Conservation (phyloP, 352 stramenopile genomes). For the Phytophthora vignae region DNA sequence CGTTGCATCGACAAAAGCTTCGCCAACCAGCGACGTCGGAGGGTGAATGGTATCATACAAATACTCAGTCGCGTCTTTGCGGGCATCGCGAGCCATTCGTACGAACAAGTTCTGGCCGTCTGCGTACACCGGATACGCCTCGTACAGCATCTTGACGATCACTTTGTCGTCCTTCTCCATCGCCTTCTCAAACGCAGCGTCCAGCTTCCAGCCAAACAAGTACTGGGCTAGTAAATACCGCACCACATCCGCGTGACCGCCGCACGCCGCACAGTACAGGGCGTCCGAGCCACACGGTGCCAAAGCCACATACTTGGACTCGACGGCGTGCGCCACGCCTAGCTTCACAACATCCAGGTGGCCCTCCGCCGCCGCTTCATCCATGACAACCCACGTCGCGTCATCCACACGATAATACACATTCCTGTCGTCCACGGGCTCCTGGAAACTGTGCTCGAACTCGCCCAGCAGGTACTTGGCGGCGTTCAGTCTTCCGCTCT, state of each 20-base stretch:
- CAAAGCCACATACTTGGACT: neutral
- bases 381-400: neutral
- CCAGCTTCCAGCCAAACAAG: neutral
- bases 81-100: neutral
- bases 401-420: neutral
- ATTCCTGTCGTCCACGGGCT: neutral
- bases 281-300: too few relatives aligned
- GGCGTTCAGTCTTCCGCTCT: neutral
- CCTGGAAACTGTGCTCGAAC: neutral
- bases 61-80: neutral
- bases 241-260: neutral
- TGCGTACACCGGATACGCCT: neutral
- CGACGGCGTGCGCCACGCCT: neutral
- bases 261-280: neutral
- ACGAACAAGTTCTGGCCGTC: neutral
- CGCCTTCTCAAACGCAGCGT: neutral
- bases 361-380: neutral
- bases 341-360: neutral
- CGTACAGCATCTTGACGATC: neutral
- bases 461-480: neutral
- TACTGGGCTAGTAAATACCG: neutral
- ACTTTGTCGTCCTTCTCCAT: neutral
- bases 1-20: neutral
- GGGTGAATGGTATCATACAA: neutral
- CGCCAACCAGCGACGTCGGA: neutral